Conservation (phyloP, 2,329 filamentous ascomycete genomes). For the Coleophoma crateriformis region DNA sequence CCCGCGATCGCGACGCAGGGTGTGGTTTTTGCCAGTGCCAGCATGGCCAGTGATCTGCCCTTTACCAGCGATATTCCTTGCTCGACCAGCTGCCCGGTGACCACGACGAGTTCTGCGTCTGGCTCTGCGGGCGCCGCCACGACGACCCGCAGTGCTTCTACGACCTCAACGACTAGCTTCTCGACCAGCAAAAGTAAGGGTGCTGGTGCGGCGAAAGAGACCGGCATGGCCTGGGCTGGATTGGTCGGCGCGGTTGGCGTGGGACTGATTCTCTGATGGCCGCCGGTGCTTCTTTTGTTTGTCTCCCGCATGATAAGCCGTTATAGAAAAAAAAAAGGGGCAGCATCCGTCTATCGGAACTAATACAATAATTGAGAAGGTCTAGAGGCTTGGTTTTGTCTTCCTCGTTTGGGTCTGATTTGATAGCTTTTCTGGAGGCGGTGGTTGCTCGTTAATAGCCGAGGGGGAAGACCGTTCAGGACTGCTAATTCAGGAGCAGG, state of each 20-base stretch:
- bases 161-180: background rate
- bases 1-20: conserved; percentile 28
- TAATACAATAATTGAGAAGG: no score
- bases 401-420: no score
- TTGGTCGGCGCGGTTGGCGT: conserved; percentile 15
- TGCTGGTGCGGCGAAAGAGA: conserved; percentile 9
- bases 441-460: no score
- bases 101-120: conserved; percentile 14
- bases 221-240: conserved; percentile 9
- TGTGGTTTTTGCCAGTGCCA: conserved; percentile 27
- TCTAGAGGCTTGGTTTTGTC: no score
- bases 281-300: no score
- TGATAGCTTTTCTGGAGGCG: no score
- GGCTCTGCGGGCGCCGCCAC: conserved; percentile 1
- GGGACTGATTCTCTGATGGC: conserved; percentile 5
- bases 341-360: no score
- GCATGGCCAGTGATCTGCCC: conserved; percentile 14
- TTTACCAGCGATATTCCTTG: conserved; percentile 40
- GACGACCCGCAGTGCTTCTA: background rate
- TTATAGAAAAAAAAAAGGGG: no score
- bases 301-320: no score
- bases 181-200: conserved; percentile 5
- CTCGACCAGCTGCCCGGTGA: conserved; percentile 32
- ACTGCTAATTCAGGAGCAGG: no score
- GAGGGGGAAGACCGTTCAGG: no score